A percentile compares a stretch with the other conserved stretches of the same genome.
phyloP scores from a whole-genome alignment of 805 yeast genomes.

The Monosporozyma aerobia region DNA sequence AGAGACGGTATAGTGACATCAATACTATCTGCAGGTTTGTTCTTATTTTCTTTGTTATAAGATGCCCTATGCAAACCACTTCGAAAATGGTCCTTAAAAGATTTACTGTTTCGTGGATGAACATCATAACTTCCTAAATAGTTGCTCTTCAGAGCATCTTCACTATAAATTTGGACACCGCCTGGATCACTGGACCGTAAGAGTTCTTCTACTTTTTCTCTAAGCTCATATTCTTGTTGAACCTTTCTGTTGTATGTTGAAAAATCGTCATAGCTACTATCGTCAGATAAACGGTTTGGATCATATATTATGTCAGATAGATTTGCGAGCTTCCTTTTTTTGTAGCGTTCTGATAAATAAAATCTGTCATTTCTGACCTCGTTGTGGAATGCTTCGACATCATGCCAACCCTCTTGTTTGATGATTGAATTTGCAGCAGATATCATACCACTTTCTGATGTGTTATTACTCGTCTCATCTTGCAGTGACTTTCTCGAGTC shows the following conservation, averaged over 20 bases:
- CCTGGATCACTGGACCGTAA: constrained; percentile 11
- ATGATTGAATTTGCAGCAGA: constrained; percentile 6
- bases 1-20: background rate
- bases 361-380: constrained; percentile 15
- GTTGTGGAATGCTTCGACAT: constrained; percentile 12
- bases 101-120: background rate
- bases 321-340: constrained; percentile 2
- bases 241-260: constrained; percentile 29
- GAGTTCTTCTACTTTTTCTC: constrained; percentile 19
- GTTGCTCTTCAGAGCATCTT: constrained; percentile 9
- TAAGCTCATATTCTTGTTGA: constrained; percentile 26
- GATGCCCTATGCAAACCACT: background rate
- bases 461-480: background rate
- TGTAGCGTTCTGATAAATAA: constrained; percentile 15
- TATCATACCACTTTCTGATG: background rate
- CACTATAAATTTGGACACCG: constrained; percentile 14
- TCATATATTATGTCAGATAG: constrained; percentile 1
- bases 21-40: background rate
- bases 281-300: constrained; percentile 1
- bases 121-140: constrained; percentile 8
- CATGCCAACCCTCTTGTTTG: constrained; percentile 12
- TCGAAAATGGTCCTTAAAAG: background rate
- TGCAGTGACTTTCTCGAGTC: background rate
- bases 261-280: constrained; percentile 22
- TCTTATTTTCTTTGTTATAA: background rate